These are phyloP conservation scores for Nemania bipapillata DNA, from an alignment of 2,329 filamentous ascomycete genomes.

Conservation along the genomic window DNA sequence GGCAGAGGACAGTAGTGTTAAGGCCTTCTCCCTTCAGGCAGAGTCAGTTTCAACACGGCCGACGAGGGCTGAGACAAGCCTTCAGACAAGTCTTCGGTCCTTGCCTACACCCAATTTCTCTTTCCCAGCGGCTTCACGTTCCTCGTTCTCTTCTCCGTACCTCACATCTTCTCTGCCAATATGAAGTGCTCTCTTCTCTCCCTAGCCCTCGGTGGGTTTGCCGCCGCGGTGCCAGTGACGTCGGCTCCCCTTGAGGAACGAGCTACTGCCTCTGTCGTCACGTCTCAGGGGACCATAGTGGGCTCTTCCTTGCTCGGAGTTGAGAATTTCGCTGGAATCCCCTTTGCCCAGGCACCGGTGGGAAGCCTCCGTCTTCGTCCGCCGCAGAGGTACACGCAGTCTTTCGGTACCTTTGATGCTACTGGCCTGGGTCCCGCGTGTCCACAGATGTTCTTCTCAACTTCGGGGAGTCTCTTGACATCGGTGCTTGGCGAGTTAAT, in stretches of 20 bases:
- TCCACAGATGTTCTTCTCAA: conserved; percentile 75
- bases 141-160: not conserved
- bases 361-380: conserved; percentile 75
- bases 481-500: conserved; percentile 61
- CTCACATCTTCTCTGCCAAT: not conserved
- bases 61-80: conserved; percentile 9
- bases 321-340: conserved; percentile 79
- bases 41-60: conserved; percentile 9
- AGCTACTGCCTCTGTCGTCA: conserved; percentile 44
- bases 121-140: not conserved
- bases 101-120: not conserved
- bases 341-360: conserved; percentile 76
- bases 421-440: conserved; percentile 70
- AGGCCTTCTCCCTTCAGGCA: not conserved
- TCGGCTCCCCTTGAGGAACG: conserved; percentile 42
- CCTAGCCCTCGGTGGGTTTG: conserved; percentile 37
- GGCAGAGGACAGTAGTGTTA: not conserved
- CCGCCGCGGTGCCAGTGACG: conserved; percentile 40
- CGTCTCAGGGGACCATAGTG: conserved; percentile 47
- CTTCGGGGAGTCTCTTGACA: conserved; percentile 52
- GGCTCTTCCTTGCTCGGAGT: conserved; percentile 54
- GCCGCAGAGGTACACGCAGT: conserved; percentile 68
- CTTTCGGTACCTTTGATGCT: conserved; percentile 70
- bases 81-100: conserved; percentile 8
- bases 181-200: conserved; percentile 34